Evolutionary conservation across 2,329 filamentous ascomycete genomes (phyloP), one percentile per base, ranked within the genome.

Genomic region (Aspergillus sp.): DNA sequence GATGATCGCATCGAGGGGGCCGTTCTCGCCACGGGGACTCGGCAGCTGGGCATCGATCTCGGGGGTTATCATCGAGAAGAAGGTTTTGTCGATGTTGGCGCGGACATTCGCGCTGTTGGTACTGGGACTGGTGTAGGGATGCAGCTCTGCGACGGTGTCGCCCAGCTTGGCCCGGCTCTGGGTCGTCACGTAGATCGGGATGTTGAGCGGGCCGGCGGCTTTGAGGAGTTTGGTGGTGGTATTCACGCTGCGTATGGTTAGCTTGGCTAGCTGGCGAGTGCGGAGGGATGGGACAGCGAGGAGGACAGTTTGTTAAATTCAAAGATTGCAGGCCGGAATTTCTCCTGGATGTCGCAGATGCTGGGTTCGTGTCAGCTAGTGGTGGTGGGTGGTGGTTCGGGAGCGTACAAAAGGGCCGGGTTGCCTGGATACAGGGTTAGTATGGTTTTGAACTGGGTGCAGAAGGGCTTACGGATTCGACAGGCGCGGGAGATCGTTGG

Each of bases 261-360:
- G 27, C 34, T 30, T 29, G 28, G 14, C 8, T 32, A 19, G 7
- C 24, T 29, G 26, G 32, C 20, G 16, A 30, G 20, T 24, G 13
- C 31, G 25, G 25, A 11, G 24, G 25, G 24, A 7, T 35, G 24
- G 16, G 14, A 30, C 7, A 17, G 25, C 22, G 22, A 29, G 32
- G 28, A 66, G 37, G 68, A 84, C 78, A 95, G 73, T 56, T 82
- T 86, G 42, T 84, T 75, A 54, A 88, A 95, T 54, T 93, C 80
- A 63, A 80, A 75, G 49, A 96, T 94, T 35, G 79, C 80, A 6
- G 69, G 68, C 40, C 85, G 75, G 64, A 96, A 96, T 60, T 86
- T 93, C 47, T 95, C 89, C 65, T 96, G 89, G 42, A 96, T 71
- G 54, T 96, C 89, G 66, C 89, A 96, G 55, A 96, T 75, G 52